Evolutionary conservation across 148 eudicot species (phyloP).

Genomic region (Silene uniflora): DNA sequence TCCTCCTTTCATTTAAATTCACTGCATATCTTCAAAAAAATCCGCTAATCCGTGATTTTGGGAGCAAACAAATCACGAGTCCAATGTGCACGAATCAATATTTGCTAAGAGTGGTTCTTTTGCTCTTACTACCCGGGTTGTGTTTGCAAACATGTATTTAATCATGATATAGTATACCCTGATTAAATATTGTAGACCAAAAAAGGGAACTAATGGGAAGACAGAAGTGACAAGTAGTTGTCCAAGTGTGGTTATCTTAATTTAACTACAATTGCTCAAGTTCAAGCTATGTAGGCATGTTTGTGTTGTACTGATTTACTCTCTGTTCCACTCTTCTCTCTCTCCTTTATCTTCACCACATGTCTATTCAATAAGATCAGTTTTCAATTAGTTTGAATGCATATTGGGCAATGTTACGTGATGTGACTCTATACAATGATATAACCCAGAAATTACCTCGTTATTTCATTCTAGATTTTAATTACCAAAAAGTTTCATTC

Average conservation of each 20-base stretch:
- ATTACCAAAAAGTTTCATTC: neutral
- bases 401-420: neutral
- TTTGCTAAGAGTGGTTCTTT: neutral
- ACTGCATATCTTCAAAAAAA: too few species aligned
- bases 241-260: too few species aligned
- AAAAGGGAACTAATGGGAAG: too few species aligned
- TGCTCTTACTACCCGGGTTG: neutral
- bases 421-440: neutral
- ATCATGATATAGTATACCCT: neutral
- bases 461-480: neutral
- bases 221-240: too few species aligned
- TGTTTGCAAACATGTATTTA: neutral
- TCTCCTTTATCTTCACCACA: neutral
- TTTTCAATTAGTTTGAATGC: neutral
- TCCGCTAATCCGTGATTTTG: too few species aligned
- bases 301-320: neutral
- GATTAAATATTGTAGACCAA: too few species aligned
- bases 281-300: neutral
- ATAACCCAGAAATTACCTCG: neutral
- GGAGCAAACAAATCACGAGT: too few species aligned
- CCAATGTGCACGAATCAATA: too few species aligned
- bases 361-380: neutral
- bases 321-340: neutral
- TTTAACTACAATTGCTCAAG: neutral
- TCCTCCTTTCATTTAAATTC: too few species aligned